These are phyloP conservation scores for Aristolochia fimbriata DNA, from an alignment of 164 flowering plant genomes.

Conservation along the genomic window DNA sequence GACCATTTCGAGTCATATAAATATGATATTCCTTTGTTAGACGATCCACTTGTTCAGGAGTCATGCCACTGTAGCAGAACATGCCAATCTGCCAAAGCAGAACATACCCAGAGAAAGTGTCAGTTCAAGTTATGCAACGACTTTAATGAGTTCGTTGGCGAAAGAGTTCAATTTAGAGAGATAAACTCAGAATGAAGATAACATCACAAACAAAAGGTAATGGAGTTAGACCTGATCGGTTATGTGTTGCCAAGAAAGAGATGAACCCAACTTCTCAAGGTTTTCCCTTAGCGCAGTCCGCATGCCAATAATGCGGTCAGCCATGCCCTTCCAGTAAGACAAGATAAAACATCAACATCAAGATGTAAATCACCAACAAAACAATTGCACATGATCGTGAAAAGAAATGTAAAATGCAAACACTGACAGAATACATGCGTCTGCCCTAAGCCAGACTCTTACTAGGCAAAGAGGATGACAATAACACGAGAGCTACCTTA, in stretches of 20 bases:
- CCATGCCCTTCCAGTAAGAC: constrained; percentile 58
- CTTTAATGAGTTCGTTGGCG: neutral
- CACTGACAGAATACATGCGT: too few relatives aligned
- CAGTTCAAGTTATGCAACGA: neutral
- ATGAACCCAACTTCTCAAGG: constrained; percentile 75
- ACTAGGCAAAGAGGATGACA: neutral
- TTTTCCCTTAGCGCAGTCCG: constrained; percentile 63
- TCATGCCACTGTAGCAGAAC: constrained; percentile 95
- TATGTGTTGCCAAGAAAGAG: constrained; percentile 88
- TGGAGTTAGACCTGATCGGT: constrained; percentile 60
- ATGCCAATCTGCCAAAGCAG: constrained; percentile 67
- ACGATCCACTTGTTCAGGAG: constrained; percentile 90
- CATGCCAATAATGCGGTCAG: constrained; percentile 92
- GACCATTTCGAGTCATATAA: constrained; percentile 94
- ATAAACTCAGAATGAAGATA: too few relatives aligned
- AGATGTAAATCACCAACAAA: too few relatives aligned
- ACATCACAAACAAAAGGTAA: too few relatives aligned
- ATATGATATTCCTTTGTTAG: constrained; percentile 78
- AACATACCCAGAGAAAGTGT: neutral
- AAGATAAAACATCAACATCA: neutral
- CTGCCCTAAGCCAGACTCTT: too few relatives aligned
- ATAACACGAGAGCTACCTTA: constrained; percentile 37
- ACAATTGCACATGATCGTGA: too few relatives aligned
- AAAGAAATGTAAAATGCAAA: too few relatives aligned
- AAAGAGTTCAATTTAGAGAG: neutral